Base-by-base conservation (phyloP, 345 rosid species). In the Leavenworthia alabamica region DNA sequence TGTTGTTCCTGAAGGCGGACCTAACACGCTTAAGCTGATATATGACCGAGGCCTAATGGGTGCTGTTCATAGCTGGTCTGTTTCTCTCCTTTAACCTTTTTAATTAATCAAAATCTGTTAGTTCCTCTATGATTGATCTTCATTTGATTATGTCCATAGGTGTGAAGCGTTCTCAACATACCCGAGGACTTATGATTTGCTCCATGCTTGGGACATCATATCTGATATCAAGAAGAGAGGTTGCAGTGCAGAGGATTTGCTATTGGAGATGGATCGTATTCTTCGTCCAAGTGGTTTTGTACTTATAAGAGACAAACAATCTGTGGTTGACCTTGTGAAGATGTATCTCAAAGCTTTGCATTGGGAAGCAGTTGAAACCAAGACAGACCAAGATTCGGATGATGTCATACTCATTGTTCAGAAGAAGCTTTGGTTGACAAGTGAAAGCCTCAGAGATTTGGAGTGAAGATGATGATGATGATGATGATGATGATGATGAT, bases 141-240 rank as follows among this genome's bases (percentile, higher is more conserved):
- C 2, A 0, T 22, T 6, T 48, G 8, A 28, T 64, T 2, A 7
- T 26, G 5, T 62, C 1, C 59, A 71, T n/a, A 91, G 98, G 98
- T 91, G 98, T 54, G 95, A 91, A 72, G 84, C 98, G 46, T 91
- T 48, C 64, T 91, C 98, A 17, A 83, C 86, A n/a, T 91, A 91
- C 55, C 98, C 96, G 1, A 79, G 96, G 65, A 91, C 98, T 3
- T 91, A 84, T 3, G 98, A 91, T 81, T 66, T 88, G 57, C 86
- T 88, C 22, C 96, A 88, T 62, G 93, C 93, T 44, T 79, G 86
- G 90, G 78, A 79, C 3, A 76, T 82, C 27, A 65, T 88, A 50
- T 85, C 90, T 0, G 96, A 88, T 60, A 54, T 85, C 5, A 82
- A 77, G 79, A 86, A 77, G 80, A 88, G 77, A 72, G 90, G 84